Evolutionary conservation across 2,329 filamentous ascomycete species (phyloP).

Genomic region (Aspergillus ruber): DNA sequence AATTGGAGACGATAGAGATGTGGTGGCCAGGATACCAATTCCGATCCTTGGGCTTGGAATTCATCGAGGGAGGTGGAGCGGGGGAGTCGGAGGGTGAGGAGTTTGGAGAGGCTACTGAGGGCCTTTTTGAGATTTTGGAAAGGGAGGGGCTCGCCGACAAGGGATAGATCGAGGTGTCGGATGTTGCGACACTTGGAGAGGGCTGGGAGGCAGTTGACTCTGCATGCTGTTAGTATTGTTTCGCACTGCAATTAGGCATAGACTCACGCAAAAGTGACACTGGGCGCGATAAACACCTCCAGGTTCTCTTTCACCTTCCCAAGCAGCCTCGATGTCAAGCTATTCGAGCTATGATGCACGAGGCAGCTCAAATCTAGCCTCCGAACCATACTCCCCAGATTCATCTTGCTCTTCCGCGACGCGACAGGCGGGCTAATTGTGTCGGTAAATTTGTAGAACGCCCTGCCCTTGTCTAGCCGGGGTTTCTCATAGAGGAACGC

Average conservation of each 20-base stretch:
- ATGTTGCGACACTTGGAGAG: constrained; percentile 51
- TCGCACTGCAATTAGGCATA: neutral
- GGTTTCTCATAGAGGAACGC: constrained; percentile 49
- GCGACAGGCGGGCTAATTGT: constrained; percentile 47
- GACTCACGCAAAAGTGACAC: constrained; percentile 49
- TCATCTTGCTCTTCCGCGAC: constrained; percentile 42
- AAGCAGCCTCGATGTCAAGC: constrained; percentile 51
- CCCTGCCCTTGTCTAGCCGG: constrained; percentile 41
- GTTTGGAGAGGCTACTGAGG: constrained; percentile 39
- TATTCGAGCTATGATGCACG: constrained; percentile 55
- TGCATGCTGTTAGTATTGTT: constrained; percentile 6
- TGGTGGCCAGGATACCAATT: constrained; percentile 19
- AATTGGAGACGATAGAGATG: constrained; percentile 18
- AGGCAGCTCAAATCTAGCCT: constrained; percentile 49
- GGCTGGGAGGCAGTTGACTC: constrained; percentile 50
- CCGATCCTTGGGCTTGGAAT: constrained; percentile 6
- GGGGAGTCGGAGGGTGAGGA: constrained; percentile 44
- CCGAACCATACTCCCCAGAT: constrained; percentile 45
- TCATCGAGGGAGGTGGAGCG: constrained; percentile 16
- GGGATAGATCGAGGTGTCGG: constrained; percentile 45
- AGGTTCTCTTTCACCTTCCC: constrained; percentile 48
- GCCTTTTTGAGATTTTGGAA: constrained; percentile 47
- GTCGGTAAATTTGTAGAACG: constrained; percentile 49
- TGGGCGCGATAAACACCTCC: constrained; percentile 52
- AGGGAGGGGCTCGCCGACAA: constrained; percentile 46